Evolutionary conservation across 805 yeast genomes (phyloP), one percentile per base, ranked within the genome.

Genomic region (Pichia occidentalis): DNA sequence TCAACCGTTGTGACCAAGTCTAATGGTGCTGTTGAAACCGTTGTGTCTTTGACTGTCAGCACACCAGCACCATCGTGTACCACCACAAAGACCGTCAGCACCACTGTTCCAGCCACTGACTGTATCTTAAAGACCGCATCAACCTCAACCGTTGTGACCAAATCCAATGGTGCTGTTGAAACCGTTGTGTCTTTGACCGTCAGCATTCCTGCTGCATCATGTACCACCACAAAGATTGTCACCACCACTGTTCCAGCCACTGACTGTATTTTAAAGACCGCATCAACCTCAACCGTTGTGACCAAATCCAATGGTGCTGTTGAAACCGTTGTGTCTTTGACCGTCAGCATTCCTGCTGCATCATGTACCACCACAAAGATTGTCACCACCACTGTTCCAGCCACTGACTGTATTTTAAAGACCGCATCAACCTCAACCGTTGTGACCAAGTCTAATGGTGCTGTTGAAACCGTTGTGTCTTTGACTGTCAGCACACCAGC

Each of bases 11-110:
- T 22, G 10, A 32, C 34, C 4, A 23, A 11, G 4, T 13, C 20
- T 6, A 20, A 23, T 8, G 12, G 17, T 4, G 24, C 24, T 7
- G 25, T 18, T 7, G 25, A 18, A 17, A 25, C 24, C 2, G 14
- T 24, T 20, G 17, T 19, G 4, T 13, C 11, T 19, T 10, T 24
- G 8, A 23, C 13, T 24, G 36, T 33, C 3, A 23, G 24, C 8
- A 33, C 24, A 10, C 36, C 33, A 18, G 24, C 13, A 1, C 5
- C 33, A 7, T 20, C 33, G 14, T 30, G 33, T 20, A 30, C 32
- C 11, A 8, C 23, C 23, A 18, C 20, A 7, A 18, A 7, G 8
- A 12, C 22, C 7, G 10, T 20, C 9, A 20, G 24, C 16, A 32
- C 27, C 2, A 21, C 23, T 1, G 22, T 23, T 10, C 35, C 35